A percentile compares a stretch with the other conserved stretches of the same genome.
These are phyloP conservation scores for Eustoma russellianum DNA, from an alignment of 257 asterid genomes.

Conservation along the genomic window DNA sequence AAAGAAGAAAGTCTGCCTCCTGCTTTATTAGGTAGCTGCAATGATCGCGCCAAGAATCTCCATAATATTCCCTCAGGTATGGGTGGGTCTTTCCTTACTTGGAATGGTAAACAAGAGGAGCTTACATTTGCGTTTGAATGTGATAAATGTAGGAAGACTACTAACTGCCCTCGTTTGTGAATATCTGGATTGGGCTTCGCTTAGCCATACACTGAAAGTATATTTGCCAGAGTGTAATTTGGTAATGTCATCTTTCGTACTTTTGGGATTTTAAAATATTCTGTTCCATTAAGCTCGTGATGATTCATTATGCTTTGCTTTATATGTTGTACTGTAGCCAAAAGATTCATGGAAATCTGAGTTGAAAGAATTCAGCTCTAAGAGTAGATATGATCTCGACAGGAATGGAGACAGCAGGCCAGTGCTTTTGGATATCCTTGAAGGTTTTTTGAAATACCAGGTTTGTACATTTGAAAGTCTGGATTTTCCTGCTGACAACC, in stretches of 20 bases:
- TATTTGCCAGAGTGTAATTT: conserved; percentile 82
- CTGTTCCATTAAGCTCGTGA: conserved; percentile 1
- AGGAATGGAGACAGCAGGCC: conserved; percentile 93
- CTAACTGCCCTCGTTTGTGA: conserved; percentile 76
- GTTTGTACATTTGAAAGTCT: conserved; percentile 25
- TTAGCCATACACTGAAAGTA: conserved; percentile 78
- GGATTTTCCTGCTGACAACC: background rate
- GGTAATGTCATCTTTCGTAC: conserved; percentile 30
- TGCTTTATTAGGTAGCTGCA: conserved; percentile 95
- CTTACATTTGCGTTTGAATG: background rate
- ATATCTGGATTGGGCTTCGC: conserved; percentile 92
- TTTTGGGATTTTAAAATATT: background rate
- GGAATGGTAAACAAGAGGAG: background rate
- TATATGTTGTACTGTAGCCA: conserved; percentile 37
- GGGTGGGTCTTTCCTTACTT: conserved; percentile 6
- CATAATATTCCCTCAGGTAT: conserved; percentile 91
- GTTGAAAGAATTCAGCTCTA: conserved; percentile 83
- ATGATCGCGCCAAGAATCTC: conserved; percentile 82
- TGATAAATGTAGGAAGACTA: conserved; percentile 59
- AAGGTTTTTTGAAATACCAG: conserved; percentile 98
- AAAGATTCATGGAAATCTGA: conserved; percentile 93
- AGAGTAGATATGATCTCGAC: conserved; percentile 85
- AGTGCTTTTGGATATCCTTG: conserved; percentile 92
- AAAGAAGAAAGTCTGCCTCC: conserved; percentile 80
- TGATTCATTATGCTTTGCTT: conserved; percentile 2